These are phyloP conservation scores for Salvia hispanica DNA, from an alignment of 257 asterid species.

Conservation along the genomic window DNA sequence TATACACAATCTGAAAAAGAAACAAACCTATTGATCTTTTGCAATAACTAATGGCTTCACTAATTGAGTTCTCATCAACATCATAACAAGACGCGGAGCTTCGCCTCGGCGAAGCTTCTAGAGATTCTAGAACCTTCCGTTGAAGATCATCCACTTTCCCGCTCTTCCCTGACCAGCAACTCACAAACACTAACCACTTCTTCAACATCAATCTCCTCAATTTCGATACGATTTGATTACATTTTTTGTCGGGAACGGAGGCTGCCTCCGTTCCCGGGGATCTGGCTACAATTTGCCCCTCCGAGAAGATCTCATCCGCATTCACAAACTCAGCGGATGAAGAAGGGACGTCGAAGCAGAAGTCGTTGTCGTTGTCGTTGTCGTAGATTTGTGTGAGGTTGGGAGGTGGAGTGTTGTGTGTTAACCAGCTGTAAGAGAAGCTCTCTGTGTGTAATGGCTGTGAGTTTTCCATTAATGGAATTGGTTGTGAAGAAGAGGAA, in stretches of 20 bases:
- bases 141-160: slow-evolving; percentile 50
- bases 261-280: slow-evolving; percentile 32
- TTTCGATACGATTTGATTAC: no score
- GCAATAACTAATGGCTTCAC: slow-evolving; percentile 61
- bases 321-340: slow-evolving; percentile 30
- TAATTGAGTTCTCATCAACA: slow-evolving; percentile 44
- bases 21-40: slow-evolving; percentile 54
- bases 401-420: slow-evolving; percentile 21
- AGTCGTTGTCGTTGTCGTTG: slow-evolving; percentile 28
- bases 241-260: no score
- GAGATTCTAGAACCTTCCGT: slow-evolving; percentile 36
- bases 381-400: slow-evolving; percentile 1
- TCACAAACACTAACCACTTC: slow-evolving; percentile 37
- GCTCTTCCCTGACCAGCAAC: slow-evolving; percentile 36
- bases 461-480: slow-evolving; percentile 45
- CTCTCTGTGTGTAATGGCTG: slow-evolving; percentile 54
- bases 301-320: slow-evolving; percentile 58
- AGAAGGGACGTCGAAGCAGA: slow-evolving; percentile 44
- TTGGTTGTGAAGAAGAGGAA: background rate
- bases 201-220: slow-evolving; percentile 27
- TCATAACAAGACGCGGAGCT: background rate
- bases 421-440: slow-evolving; percentile 62
- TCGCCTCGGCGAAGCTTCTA: slow-evolving; percentile 24
- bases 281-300: slow-evolving; percentile 42
- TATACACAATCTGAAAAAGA: no score